Base-by-base conservation (phyloP, 2,329 filamentous ascomycete species). In the Aspergillus brasiliensis region DNA sequence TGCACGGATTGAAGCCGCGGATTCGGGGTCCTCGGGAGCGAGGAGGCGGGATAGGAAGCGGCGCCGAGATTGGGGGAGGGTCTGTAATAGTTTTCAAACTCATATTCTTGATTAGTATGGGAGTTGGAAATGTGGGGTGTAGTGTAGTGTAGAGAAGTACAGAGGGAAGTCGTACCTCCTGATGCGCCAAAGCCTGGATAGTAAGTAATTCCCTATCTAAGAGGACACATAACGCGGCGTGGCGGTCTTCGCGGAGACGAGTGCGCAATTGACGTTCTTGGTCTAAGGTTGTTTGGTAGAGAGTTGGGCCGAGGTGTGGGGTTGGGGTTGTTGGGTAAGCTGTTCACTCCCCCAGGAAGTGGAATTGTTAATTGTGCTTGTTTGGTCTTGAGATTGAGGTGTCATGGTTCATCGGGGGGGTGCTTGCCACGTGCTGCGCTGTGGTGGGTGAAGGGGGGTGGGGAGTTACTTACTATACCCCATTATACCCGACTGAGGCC, bases 181-280 rank as follows among this genome's bases (percentile, higher is more conserved):
- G 69, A 19, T 73, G 75, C 15, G 71, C 73, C 7, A 78, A 57
- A 0, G 77, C 76, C 59, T 80, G 77, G 3, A 75, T 70, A 8
- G 76, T 73, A 2, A 80, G 64, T 3, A 80, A 54, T 57, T 79
- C 77, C n/a, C 68, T 65, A 57, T 79, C 74, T 47, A 69, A 68
- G 5, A 79, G 61, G 8, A 79, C 71, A n/a, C 69, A 72, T 13
- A 78, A 68, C 2, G 75, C 72, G 3, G 74, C 74, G 42, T 77
- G 72, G 31, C 74, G 69, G 42, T 74, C 73, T 51, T 77, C 75
- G 34, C 73, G 71, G 19, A 67, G 62, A 10, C 57, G 67, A 19
- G 61, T 69, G 58, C 63, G 67, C 56, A 62, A 61, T 49, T 60
- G 72, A 54, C 61, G 65, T 31, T 66, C 65, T 46, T 65, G 65